Percentiles rank a stretch among this genome's conserved stretches.
Evolutionary conservation across 2,329 filamentous ascomycete species (phyloP).

Genomic region (Emericellopsis atlantica): DNA sequence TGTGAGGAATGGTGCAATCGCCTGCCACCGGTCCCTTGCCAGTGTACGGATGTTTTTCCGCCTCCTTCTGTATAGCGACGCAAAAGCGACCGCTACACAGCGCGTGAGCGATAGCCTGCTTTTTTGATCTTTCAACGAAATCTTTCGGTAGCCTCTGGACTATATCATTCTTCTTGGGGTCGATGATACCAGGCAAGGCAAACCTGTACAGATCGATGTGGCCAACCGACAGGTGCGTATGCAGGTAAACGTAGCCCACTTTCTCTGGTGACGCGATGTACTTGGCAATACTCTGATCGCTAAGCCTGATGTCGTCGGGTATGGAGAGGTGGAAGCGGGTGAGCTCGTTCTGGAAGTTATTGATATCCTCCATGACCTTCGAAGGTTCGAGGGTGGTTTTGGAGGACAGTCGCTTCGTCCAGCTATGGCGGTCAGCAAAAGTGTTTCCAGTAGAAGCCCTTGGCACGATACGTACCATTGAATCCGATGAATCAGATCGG

Average conservation of each 20-base stretch:
- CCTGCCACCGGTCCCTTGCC: constrained; percentile 13
- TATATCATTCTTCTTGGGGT: constrained; percentile 17
- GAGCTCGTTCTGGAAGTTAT: constrained; percentile 21
- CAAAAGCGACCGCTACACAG: constrained; percentile 22
- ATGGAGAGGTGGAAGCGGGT: constrained; percentile 21
- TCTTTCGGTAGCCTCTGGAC: constrained; percentile 19
- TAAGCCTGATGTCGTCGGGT: constrained; percentile 18
- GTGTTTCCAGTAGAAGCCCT: not conserved
- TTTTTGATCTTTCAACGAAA: constrained; percentile 21
- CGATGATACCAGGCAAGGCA: constrained; percentile 20
- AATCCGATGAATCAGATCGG: constrained; percentile 22
- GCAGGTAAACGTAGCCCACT: constrained; percentile 22
- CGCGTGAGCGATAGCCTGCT: constrained; percentile 24
- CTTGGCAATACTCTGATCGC: constrained; percentile 17
- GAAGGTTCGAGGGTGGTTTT: constrained; percentile 17
- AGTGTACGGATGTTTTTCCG: constrained; percentile 11
- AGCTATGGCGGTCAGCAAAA: constrained; percentile 5
- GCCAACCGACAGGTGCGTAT: constrained; percentile 19
- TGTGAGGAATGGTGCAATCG: constrained; percentile 17
- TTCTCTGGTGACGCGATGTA: constrained; percentile 17
- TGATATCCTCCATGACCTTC: constrained; percentile 22
- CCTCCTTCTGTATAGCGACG: constrained; percentile 16
- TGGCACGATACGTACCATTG: constrained; percentile 14
- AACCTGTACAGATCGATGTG: constrained; percentile 27
- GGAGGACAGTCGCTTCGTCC: constrained; percentile 12